Evolutionary conservation across 345 rosid species (phyloP), one percentile per base, ranked within the genome.

Genomic region (Populus ilicifolia): DNA sequence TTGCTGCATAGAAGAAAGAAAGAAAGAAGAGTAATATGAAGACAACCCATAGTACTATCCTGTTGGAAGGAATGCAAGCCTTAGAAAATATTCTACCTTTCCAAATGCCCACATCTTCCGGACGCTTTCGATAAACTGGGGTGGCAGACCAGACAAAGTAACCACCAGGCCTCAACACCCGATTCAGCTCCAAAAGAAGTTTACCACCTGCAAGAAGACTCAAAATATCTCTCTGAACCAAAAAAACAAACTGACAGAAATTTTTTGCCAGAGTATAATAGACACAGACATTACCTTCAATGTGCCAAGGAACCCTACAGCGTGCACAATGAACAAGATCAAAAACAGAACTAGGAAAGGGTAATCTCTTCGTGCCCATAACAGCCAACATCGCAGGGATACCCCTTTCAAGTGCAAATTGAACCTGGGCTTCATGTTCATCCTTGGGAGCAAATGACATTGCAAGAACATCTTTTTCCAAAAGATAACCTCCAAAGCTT

Each of bases 361-460:
- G 98, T 83, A 96, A 94, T 82, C 99, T 90, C 72, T 80, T 79
- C 54, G 98, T 94, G 71, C 99, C 99, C 99, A 96, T 94, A 72
- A 94, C 99, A 72, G 99, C 97, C 78, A 97, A 94, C 83, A 96
- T 82, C 64, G 92, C 97, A 33, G 99, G 98, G 74, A 96, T 96
- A 72, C 99, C 99, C 80, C 99, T 92, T 85, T 96, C 99, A 68
- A 96, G 96, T 63, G 98, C 99, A 75, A 94, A 94, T 66, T 96
- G 99, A 69, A 92, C 96, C 83, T 96, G 99, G 69, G 97, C 99
- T 89, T 93, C 99, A 82, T 96, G 99, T 78, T 96, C 99, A 84
- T 96, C 99, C 88, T 96, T 96, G 46, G 99, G 99, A 50, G 99
- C 98, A 56, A 96, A 87, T 77, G 99, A 96, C 98, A 96, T 93